These are phyloP conservation scores for Psilocybe azurescens DNA, from an alignment of 768 basidiomycete genomes.

Conservation along the genomic window DNA sequence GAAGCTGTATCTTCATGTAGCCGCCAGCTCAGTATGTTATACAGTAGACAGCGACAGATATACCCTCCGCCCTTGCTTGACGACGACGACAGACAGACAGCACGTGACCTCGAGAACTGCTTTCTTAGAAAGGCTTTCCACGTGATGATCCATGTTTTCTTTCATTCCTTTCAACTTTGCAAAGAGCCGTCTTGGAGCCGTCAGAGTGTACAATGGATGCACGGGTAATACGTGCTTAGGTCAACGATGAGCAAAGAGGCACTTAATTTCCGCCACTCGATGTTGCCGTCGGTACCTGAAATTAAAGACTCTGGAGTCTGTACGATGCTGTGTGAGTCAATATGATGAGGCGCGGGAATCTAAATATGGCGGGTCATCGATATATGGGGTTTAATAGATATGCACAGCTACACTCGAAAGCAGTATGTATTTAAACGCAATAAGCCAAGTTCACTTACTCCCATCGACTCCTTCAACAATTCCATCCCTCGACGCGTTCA, in stretches of 20 bases:
- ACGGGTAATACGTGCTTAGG: neutral
- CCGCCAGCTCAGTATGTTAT: neutral
- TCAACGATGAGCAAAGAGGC: too few species aligned
- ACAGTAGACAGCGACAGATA: neutral
- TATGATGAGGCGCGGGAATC: neutral
- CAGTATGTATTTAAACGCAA: too few species aligned
- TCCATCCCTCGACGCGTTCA: neutral
- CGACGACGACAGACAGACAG: neutral
- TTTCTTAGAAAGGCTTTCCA: neutral
- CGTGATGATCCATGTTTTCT: neutral
- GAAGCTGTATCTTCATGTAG: neutral
- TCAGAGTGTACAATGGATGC: too few species aligned
- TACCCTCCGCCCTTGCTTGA: neutral
- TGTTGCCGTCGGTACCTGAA: neutral
- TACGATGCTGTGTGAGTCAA: slow-evolving; percentile 7
- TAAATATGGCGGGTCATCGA: neutral
- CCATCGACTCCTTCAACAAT: neutral
- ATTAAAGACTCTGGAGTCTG: neutral
- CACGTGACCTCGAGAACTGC: neutral
- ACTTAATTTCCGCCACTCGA: neutral
- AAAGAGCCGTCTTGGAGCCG: neutral
- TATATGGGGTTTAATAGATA: too few species aligned
- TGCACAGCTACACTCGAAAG: neutral
- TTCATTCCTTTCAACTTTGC: neutral
- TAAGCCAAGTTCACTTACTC: neutral